Conservation (phyloP, 768 basidiomycete genomes). For the Macrolepiota albuminosa region DNA sequence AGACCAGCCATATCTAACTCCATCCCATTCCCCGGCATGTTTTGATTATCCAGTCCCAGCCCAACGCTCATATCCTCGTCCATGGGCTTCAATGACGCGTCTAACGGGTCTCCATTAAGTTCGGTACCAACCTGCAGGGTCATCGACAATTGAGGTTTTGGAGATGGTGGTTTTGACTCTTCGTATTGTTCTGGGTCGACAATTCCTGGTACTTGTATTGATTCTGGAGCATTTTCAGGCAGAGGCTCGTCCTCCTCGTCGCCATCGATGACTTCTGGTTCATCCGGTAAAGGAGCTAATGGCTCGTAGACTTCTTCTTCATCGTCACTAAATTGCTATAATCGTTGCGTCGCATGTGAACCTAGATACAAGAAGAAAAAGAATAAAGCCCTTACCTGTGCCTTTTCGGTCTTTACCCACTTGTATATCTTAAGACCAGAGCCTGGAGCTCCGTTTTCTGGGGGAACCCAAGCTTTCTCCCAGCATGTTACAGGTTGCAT, state of each 20-base stretch:
- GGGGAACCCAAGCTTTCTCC: conserved; percentile 72
- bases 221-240: conserved; percentile 29
- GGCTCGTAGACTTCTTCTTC: conserved; percentile 78
- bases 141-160: conserved; percentile 62
- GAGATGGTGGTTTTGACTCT: conserved; percentile 61
- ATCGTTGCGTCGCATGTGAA: neutral
- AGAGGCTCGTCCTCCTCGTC: conserved; percentile 71
- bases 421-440: conserved; percentile 64
- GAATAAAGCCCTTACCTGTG: conserved; percentile 45
- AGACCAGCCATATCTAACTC: conserved; percentile 61
- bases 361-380: neutral
- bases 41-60: conserved; percentile 34
- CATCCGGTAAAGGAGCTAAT: conserved; percentile 73
- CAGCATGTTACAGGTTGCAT: conserved; percentile 88
- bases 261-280: conserved; percentile 70
- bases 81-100: conserved; percentile 52
- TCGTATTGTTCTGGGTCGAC: conserved; percentile 38
- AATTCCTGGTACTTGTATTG: conserved; percentile 26
- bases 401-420: conserved; percentile 79
- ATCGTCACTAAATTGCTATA: conserved; percentile 84
- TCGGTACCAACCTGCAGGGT: conserved; percentile 41
- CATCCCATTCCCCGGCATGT: conserved; percentile 32
- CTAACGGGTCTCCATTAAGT: conserved; percentile 40
- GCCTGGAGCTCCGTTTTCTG: conserved; percentile 49
- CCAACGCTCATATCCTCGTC: conserved; percentile 38